Evolutionary conservation across 2,329 filamentous ascomycete species (phyloP).

Genomic region (Botrytis pseudocinerea): DNA sequence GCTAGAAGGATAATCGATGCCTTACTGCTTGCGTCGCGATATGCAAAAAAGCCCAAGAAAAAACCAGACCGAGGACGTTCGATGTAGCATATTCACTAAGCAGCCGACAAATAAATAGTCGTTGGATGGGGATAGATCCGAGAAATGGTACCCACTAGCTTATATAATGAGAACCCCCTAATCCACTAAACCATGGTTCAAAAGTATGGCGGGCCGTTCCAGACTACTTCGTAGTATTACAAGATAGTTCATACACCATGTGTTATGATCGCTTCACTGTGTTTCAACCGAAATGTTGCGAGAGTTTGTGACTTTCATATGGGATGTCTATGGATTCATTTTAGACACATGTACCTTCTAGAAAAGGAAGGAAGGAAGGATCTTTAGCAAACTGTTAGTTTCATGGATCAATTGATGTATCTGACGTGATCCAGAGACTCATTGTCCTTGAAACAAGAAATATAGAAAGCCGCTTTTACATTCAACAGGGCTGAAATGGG

Average conservation of each 20-base stretch:
- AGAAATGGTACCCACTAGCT: neutral
- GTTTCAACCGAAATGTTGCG: neutral
- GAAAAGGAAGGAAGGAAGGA: neutral
- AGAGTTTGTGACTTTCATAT: neutral
- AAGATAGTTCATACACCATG: neutral
- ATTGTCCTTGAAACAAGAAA: conserved; percentile 6
- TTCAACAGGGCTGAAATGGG: neutral
- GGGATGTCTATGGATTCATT: neutral
- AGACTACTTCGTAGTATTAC: neutral
- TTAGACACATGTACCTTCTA: neutral
- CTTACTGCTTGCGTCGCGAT: neutral
- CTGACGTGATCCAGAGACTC: conserved; percentile 7
- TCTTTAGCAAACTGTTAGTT: neutral
- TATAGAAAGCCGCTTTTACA: conserved; percentile 3
- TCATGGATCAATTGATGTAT: neutral
- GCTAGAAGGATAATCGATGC: neutral
- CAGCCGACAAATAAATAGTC: neutral
- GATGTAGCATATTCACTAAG: neutral
- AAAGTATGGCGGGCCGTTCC: neutral
- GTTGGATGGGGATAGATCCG: neutral
- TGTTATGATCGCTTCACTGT: neutral
- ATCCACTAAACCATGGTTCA: neutral
- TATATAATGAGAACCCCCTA: neutral
- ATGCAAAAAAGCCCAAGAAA: neutral
- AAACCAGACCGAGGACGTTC: neutral